A percentile compares a stretch with the other conserved stretches of the same genome.
These are phyloP conservation scores for Candida ortonii DNA, from an alignment of 805 yeast species.

Conservation along the genomic window DNA sequence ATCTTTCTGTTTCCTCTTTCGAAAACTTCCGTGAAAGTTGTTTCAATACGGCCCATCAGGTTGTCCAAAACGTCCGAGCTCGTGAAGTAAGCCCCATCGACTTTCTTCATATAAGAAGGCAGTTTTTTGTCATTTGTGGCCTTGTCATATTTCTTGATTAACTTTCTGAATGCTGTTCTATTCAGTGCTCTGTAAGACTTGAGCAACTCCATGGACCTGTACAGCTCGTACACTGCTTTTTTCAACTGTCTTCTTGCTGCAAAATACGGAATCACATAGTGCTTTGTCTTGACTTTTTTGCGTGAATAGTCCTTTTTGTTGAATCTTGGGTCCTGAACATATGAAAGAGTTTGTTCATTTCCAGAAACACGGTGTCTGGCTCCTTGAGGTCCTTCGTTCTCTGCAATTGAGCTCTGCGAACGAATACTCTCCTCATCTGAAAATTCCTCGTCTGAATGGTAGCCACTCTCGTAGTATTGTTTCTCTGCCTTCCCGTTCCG, in stretches of 20 bases:
- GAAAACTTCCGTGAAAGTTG: slow-evolving; percentile 60
- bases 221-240: slow-evolving; percentile 66
- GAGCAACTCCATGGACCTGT: slow-evolving; percentile 67
- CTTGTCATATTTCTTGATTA: slow-evolving; percentile 89
- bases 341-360: background rate
- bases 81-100: slow-evolving; percentile 56
- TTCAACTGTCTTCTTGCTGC: slow-evolving; percentile 67
- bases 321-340: slow-evolving; percentile 27
- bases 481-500: slow-evolving; percentile 30
- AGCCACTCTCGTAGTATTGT: slow-evolving; percentile 35
- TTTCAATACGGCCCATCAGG: slow-evolving; percentile 61
- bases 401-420: slow-evolving; percentile 1
- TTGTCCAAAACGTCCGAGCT: slow-evolving; percentile 67
- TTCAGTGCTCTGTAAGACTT: slow-evolving; percentile 73
- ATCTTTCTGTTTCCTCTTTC: slow-evolving; percentile 70
- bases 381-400: slow-evolving; percentile 1
- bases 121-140: slow-evolving; percentile 46
- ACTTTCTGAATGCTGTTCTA: slow-evolving; percentile 84
- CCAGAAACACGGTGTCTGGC: background rate
- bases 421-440: slow-evolving; percentile 3
- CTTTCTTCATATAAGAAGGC: slow-evolving; percentile 51
- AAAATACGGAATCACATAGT: slow-evolving; percentile 47
- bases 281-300: slow-evolving; percentile 13
- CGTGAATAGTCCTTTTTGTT: slow-evolving; percentile 50
- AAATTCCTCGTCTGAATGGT: slow-evolving; percentile 21